Base-by-base conservation (phyloP, 139 green algal species). In the Klebsormidium nitens region DNA sequence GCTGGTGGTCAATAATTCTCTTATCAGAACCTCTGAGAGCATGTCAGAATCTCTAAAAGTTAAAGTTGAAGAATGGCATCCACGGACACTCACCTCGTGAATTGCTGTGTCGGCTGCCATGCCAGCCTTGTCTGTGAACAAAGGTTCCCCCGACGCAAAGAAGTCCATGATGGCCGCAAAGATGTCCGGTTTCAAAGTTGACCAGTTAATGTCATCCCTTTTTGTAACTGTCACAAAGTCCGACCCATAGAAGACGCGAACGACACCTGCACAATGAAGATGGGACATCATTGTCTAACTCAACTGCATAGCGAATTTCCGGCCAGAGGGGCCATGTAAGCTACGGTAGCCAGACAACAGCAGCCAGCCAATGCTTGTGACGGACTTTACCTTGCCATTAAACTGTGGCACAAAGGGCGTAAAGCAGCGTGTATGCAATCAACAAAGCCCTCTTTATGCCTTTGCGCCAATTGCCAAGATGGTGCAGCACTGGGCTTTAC, bases 211-310 rank as follows among this genome's bases (percentile, higher is more conserved):
- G 42, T 85, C 83, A 19, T 93, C 90, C 31, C 2, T 82, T 71
- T 97, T 97, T 14, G 94, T 96, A 17, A 99, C 85, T 0, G 94
- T 99, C 28, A 99, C 82, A 75, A 98, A 99, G 75, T 98, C 92
- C 11, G 85, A 85, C 3, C 94, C 95, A 38, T 96, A 96, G 56
- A 98, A 98, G 4, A 98, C 89, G 1, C 55, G 14, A 1, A 38
- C 48, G 23, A 85, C 75, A 40, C 79, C 79, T 84, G 46, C 63
- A 72, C 58, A 61, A 19, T 11, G 52, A 61, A 61, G n/a, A 61
- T 11, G 11, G 42, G 14, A 50, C 42, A 14, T 14, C 42, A 50
- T 8, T 14, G 42, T 8, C 11, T 8, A 50, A n/a, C n/a, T n/a
- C n/a, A n/a, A n/a, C n/a, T n/a, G n/a, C n/a, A n/a, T n/a, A n/a